phyloP scores from a whole-genome alignment of 176 grass and related monocot genomes.

The Guadua angustifolia region DNA sequence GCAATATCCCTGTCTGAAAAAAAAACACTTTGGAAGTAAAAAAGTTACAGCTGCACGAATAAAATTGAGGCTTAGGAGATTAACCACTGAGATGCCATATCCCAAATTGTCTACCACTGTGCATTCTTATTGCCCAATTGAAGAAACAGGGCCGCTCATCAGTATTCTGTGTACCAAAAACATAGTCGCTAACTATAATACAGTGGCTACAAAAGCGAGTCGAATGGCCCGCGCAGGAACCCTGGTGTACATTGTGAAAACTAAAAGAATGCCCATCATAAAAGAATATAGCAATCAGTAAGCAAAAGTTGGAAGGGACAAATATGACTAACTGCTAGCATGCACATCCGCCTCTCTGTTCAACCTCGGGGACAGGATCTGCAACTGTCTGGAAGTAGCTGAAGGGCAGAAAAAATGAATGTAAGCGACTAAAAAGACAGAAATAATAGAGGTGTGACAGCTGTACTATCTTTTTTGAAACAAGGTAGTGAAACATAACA shows the following conservation, averaged over 20 bases:
- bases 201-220: slow-evolving; percentile 44
- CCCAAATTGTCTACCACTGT: slow-evolving; percentile 30
- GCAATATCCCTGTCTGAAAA: not conserved
- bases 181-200: slow-evolving; percentile 43
- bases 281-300: slow-evolving; percentile 54
- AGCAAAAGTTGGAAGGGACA: slow-evolving; percentile 43
- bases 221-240: slow-evolving; percentile 31
- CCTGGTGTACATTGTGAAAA: slow-evolving; percentile 42
- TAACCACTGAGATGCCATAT: not conserved
- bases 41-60: slow-evolving; percentile 6
- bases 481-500: not conserved
- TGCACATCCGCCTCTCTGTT: slow-evolving; percentile 84
- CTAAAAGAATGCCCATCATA: slow-evolving; percentile 48
- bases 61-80: slow-evolving; percentile 13
- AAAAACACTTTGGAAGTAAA: slow-evolving; percentile 14
- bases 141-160: slow-evolving; percentile 33
- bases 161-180: slow-evolving; percentile 19
- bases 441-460: not conserved
- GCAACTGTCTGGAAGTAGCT: slow-evolving; percentile 80
- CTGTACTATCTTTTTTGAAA: not conserved
- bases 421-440: slow-evolving; percentile 1
- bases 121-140: slow-evolving; percentile 51
- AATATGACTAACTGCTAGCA: slow-evolving; percentile 62
- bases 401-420: slow-evolving; percentile 45
- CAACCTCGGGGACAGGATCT: slow-evolving; percentile 57